phyloP scores from a whole-genome alignment of 176 grass and related monocot species.

The Dactylis glomerata region DNA sequence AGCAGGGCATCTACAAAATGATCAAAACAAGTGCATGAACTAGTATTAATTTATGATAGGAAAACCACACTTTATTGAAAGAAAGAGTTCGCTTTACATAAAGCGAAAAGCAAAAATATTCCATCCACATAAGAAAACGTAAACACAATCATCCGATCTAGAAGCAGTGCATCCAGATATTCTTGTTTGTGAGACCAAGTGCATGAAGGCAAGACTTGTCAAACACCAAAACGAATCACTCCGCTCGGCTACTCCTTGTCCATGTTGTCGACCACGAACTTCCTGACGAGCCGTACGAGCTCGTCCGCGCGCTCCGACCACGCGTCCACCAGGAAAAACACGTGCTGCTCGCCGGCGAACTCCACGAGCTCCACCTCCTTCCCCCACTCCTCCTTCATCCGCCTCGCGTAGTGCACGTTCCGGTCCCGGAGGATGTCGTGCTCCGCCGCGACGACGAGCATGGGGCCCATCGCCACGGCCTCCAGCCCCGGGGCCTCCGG shows the following conservation, averaged over 20 bases:
- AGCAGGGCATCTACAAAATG: too few relatives aligned
- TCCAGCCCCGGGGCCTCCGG: slow-evolving; percentile 23
- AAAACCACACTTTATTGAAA: too few relatives aligned
- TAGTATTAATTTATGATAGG: too few relatives aligned
- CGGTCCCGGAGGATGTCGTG: slow-evolving; percentile 40
- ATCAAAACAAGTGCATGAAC: too few relatives aligned
- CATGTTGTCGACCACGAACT: slow-evolving; percentile 35
- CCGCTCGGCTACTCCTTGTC: slow-evolving; percentile 3
- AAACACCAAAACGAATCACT: background rate
- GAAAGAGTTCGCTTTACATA: too few relatives aligned
- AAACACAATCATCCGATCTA: too few relatives aligned
- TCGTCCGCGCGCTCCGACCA: slow-evolving; percentile 43
- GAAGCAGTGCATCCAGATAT: too few relatives aligned
- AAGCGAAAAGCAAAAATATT: too few relatives aligned
- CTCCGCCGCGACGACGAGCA: slow-evolving; percentile 38
- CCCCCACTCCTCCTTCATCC: slow-evolving; percentile 41
- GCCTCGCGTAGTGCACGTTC: slow-evolving; percentile 32
- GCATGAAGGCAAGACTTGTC: background rate
- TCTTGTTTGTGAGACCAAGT: background rate
- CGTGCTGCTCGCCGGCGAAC: slow-evolving; percentile 29
- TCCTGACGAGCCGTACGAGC: slow-evolving; percentile 23
- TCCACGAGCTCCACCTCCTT: slow-evolving; percentile 36
- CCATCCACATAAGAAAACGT: too few relatives aligned
- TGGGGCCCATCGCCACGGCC: slow-evolving; percentile 4
- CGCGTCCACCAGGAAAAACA: background rate